These are phyloP conservation scores for Tranzscheliella williamsii DNA, from an alignment of 1,284 basidiomycete genomes.

Conservation along the genomic window DNA sequence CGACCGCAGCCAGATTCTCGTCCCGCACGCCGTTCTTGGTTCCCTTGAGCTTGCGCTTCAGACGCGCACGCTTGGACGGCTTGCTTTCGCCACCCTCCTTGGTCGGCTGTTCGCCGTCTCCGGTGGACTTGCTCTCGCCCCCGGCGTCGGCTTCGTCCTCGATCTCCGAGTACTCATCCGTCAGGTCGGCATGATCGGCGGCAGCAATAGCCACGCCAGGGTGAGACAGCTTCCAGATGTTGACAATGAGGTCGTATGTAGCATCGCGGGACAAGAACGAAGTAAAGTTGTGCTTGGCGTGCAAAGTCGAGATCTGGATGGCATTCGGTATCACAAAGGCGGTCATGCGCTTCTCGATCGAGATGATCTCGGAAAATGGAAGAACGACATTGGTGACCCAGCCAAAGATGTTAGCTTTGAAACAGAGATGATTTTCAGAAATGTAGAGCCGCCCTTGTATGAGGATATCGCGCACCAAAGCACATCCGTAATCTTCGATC, in stretches of 20 bases:
- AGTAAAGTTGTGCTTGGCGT: constrained; percentile 81
- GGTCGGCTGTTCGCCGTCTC: constrained; percentile 7
- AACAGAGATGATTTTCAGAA: constrained; percentile 96
- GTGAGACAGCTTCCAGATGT: constrained; percentile 90
- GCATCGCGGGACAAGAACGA: constrained; percentile 95
- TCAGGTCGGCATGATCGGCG: constrained; percentile 53
- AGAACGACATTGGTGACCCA: constrained; percentile 95
- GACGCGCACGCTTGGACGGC: constrained; percentile 42
- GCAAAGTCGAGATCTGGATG: constrained; percentile 83
- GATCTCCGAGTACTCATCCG: constrained; percentile 36
- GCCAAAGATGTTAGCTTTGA: constrained; percentile 98
- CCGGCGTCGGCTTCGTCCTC: constrained; percentile 33
- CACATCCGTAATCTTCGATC: constrained; percentile 99
- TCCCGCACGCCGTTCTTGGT: constrained; percentile 37
- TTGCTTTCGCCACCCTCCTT: constrained; percentile 20
- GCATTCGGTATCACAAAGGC: constrained; percentile 98
- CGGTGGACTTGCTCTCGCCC: constrained; percentile 17
- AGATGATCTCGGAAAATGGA: constrained; percentile 84
- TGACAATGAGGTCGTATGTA: constrained; percentile 91
- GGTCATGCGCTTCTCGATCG: constrained; percentile 96
- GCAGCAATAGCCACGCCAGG: constrained; percentile 70
- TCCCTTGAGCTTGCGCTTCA: constrained; percentile 47
- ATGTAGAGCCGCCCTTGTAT: constrained; percentile 95
- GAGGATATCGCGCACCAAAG: constrained; percentile 90
- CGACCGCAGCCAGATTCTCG: constrained; percentile 31